These are phyloP conservation scores for Abrus pulchellus DNA, from an alignment of 306 rosid genomes.

Conservation along the genomic window DNA sequence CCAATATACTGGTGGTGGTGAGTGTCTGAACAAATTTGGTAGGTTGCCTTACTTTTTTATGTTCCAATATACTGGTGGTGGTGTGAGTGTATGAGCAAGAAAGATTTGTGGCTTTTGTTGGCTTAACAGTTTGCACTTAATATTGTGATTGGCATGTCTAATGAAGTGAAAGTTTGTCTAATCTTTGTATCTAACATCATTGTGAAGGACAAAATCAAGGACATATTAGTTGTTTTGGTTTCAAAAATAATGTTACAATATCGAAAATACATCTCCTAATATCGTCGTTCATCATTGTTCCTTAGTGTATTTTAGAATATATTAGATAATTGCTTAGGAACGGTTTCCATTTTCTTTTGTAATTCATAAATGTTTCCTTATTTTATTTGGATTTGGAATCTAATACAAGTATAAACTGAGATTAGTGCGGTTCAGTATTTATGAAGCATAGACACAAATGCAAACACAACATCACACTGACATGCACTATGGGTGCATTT, in stretches of 20 bases:
- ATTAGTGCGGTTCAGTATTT: not conserved
- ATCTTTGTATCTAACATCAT: not conserved
- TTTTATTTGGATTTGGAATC: not conserved
- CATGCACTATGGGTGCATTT: not conserved
- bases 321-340: not conserved
- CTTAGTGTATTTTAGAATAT: not conserved
- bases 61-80: not conserved
- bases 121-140: not conserved
- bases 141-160: constrained; percentile 6
- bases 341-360: constrained; percentile 1
- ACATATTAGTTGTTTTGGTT: not conserved
- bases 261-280: not conserved
- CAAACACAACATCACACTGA: not conserved
- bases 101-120: not conserved
- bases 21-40: not conserved
- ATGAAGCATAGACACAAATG: not conserved
- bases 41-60: not conserved
- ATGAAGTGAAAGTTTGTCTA: not conserved
- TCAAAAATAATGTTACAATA: not conserved
- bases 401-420: not conserved
- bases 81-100: not conserved
- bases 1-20: not conserved
- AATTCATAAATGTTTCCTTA: not conserved
- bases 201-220: not conserved
- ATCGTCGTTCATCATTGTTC: not conserved